Base-by-base conservation (phyloP, 805 yeast species). In the Cephaloascus albidus region DNA sequence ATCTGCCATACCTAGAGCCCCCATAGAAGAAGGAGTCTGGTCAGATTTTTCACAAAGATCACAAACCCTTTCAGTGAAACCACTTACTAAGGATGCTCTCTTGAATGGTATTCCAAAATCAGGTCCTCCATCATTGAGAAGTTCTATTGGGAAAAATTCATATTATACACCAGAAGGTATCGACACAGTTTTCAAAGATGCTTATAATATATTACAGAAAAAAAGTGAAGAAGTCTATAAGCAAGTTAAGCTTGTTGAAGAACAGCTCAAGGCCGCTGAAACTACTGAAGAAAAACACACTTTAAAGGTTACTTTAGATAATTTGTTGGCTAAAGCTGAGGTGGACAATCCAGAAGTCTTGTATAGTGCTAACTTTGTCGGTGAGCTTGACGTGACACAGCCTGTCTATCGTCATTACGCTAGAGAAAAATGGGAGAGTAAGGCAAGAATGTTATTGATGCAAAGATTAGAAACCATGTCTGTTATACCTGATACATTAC, bases 401-500 rank as follows among this genome's bases (percentile, higher is more conserved):
- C 94, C 96, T 4, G 85, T 88, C n/a, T 89, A 78, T 63, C 77
- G 96, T 56, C 62, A 75, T 37, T 65, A 76, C 46, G 74, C 85
- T 43, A 65, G 75, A 49, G 63, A 80, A 44, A 74, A 81, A 46
- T 90, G 97, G 97, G 74, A 78, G 55, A 50, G 59, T 12, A 68
- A 79, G 45, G 80, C 76, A 35, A 76, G 77, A 59, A 83, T 87
- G 85, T 55, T 86, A 38, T 66, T 81, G 39, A 86, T 93, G 93
- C 97, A 93, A 65, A 78, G 97, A 65, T 61, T 93, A 39, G 98
- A 93, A 63, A 78, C 83, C 41, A 64, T 87, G 48, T 74, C 73
- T 34, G 86, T 86, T 34, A 85, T 93, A 43, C 98, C 98, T 14
- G 98, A 93, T 56, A 89, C 97, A 3, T 56, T 93, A 58, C 93